Base-by-base conservation (phyloP, 2,329 filamentous ascomycete species). In the Trichoderma koningii region DNA sequence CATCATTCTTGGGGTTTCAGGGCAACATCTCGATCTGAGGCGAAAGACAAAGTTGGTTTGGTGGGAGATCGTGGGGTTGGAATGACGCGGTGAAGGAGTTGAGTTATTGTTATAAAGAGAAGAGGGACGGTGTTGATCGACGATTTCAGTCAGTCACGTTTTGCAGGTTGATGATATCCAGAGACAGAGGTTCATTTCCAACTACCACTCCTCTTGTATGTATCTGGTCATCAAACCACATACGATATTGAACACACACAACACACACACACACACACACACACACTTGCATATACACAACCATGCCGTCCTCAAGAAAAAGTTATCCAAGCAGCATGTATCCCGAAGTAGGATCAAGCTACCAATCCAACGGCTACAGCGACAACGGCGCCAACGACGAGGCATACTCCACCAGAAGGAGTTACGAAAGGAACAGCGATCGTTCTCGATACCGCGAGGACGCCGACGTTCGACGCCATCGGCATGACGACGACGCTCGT, bases 281-380 rank as follows among this genome's bases (percentile, higher is more conserved):
- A 41, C 21, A 28, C 28, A 17, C 7, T 10, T 21, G 17, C 55
- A 47, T 26, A 12, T 19, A 23, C 28, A 12, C 12, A 30, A 17
- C 30, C 28, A 62, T 62, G 59, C 23, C 59, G 19, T 30, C 48
- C 30, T 62, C 59, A 62, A 53, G 14, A 53, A n/a, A 26, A 34
- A 38, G 45, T 34, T 53, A 51, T 7, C 48, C 56, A 5, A 50
- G 48, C 38, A 52, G 48, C 26, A n/a, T 28, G n/a, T 53, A 53
- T 34, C 34, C 59, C 48, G 59, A 62, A 7, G 23, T 34, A 7
- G 48, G 48, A 30, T 62, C 59, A 7, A 23, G 23, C 5, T 28
- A 59, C 12, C 15, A 5, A 7, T 47, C 55, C 12, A 10, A 1
- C 10, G 15, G 26, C 42, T 57, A 52, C 17, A 50, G 56, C 42